Percentiles rank a stretch among this genome's conserved stretches.
phyloP scores from a whole-genome alignment of 306 rosid species.

The Argentina anserina region DNA sequence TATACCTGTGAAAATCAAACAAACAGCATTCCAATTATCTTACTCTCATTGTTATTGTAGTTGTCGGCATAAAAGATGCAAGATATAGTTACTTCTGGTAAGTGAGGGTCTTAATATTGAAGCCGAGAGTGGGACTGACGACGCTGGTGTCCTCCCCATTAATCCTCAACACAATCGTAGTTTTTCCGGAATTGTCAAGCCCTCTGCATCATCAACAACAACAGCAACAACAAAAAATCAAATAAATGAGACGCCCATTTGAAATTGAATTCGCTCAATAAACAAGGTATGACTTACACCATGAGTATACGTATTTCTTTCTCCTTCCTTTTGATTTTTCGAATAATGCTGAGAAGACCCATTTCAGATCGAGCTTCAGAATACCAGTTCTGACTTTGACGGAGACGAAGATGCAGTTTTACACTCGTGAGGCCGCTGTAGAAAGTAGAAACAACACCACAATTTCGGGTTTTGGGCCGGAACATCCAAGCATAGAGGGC shows the following conservation, averaged over 20 bases:
- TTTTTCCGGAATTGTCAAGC: slow-evolving; percentile 90
- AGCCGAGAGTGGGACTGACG: slow-evolving; percentile 91
- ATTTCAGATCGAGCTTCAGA: slow-evolving; percentile 18
- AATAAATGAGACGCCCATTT: background rate
- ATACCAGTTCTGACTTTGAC: background rate
- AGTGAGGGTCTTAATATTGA: slow-evolving; percentile 87
- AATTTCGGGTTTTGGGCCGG: background rate
- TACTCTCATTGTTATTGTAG: no score
- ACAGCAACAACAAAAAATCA: background rate
- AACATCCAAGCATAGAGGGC: background rate
- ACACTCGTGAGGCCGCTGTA: background rate
- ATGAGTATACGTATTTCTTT: slow-evolving; percentile 90
- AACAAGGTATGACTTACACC: slow-evolving; percentile 51
- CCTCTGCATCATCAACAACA: slow-evolving; percentile 44
- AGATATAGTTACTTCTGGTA: slow-evolving; percentile 53
- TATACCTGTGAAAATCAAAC: slow-evolving; percentile 49
- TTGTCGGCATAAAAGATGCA: background rate
- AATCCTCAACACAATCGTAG: slow-evolving; percentile 84
- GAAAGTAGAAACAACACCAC: background rate
- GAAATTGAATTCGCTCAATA: background rate
- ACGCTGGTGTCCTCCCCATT: slow-evolving; percentile 94
- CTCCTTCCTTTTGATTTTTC: slow-evolving; percentile 83
- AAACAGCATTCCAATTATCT: slow-evolving; percentile 14
- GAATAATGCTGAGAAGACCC: slow-evolving; percentile 85
- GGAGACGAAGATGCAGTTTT: background rate